Evolutionary conservation across 768 basidiomycete species (phyloP), one percentile per base, ranked within the genome.

Genomic region (Tremella fuciformis): DNA sequence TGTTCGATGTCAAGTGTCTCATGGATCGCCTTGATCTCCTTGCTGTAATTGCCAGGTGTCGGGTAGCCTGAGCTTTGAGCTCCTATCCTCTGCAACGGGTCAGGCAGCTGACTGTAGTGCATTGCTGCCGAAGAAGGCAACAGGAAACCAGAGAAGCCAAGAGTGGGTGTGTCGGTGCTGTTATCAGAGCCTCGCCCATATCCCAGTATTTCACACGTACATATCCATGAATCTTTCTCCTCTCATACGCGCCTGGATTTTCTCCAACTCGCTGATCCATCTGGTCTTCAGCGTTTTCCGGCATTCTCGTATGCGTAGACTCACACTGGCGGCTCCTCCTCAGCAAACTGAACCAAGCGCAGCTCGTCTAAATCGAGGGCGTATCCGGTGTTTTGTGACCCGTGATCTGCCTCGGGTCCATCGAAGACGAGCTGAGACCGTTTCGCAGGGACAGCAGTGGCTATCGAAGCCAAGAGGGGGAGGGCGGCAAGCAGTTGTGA

Each of bases 231-330:
- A 93, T 53, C 83, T 86, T 78, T 85, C 69, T 62, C 89, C 89
- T 64, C 83, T 81, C 50, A 85, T 85, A 77, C 88, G 93, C 60
- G 85, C 82, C 69, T 84, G 79, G 60, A 93, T 87, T 89, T 94
- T 96, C 66, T 92, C 86, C n/a, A 88, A 78, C 77, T 96, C 92
- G 13, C 90, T 84, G 79, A 91, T 87, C 86, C 84, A 87, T 3
- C 71, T 73, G 46, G 25, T 3, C n/a, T 18, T n/a, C 51, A 51
- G 34, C 55, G 54, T 57, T 21, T 1, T 1, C 42, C 18, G 8
- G 21, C 16, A 24, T 13, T 24, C 6, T 2, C 39, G 21, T 2
- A 21, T 9, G 15, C 11, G 3, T 9, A 22, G 8, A 55, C 71
- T 55, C 37, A 73, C 52, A 86, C 82, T 2, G 89, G 86, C 11